Conservation (phyloP, 2,329 filamentous ascomycete species). For the Blastomyces silverae region DNA sequence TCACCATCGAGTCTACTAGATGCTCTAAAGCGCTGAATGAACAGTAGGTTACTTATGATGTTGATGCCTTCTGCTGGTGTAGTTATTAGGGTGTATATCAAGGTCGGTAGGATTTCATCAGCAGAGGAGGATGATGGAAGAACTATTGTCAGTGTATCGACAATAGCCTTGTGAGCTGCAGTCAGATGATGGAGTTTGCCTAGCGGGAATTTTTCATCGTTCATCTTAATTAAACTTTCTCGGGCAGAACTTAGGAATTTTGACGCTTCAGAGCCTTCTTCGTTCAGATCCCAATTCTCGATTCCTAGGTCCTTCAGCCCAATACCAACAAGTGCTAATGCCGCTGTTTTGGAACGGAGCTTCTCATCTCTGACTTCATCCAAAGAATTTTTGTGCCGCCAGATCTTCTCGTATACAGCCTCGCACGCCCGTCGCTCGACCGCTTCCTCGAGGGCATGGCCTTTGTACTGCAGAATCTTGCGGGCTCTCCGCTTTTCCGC, state of each 20-base stretch:
- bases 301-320: slow-evolving; percentile 77
- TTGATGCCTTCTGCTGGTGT: slow-evolving; percentile 78
- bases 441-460: slow-evolving; percentile 73
- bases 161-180: slow-evolving; percentile 84
- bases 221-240: slow-evolving; percentile 70
- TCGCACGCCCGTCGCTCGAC: slow-evolving; percentile 83
- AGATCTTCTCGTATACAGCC: slow-evolving; percentile 78
- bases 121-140: slow-evolving; percentile 75
- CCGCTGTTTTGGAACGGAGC: slow-evolving; percentile 85
- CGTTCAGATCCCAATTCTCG: slow-evolving; percentile 58
- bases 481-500: slow-evolving; percentile 70
- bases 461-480: slow-evolving; percentile 70
- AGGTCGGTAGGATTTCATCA: slow-evolving; percentile 91
- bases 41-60: slow-evolving; percentile 88
- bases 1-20: slow-evolving; percentile 84
- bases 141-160: slow-evolving; percentile 67
- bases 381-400: slow-evolving; percentile 81
- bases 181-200: slow-evolving; percentile 88
- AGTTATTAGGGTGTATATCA: slow-evolving; percentile 94
- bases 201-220: slow-evolving; percentile 75
- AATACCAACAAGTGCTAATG: slow-evolving; percentile 84
- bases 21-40: slow-evolving; percentile 86
- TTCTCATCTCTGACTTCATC: slow-evolving; percentile 95
- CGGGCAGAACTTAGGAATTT: slow-evolving; percentile 66
- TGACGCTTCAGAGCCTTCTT: slow-evolving; percentile 60